Conservation (phyloP, 768 basidiomycete species). For the Naganishia vaughanmartiniae region DNA sequence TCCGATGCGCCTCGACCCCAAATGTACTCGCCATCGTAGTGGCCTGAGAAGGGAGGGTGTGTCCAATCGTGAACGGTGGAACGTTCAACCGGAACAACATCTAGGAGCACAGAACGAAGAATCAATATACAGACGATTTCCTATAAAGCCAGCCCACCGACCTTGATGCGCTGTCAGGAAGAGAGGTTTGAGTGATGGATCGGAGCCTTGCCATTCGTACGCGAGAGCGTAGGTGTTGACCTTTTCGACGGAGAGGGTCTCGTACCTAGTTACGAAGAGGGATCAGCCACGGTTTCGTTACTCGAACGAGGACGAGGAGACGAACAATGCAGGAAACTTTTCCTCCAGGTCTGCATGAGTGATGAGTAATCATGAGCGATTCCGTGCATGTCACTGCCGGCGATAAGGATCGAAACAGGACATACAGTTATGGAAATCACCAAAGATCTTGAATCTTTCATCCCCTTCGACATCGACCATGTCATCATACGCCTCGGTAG, state of each 20-base stretch:
- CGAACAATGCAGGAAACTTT: slow-evolving; percentile 66
- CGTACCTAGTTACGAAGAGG: slow-evolving; percentile 55
- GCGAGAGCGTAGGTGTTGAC: slow-evolving; percentile 73
- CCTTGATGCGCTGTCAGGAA: slow-evolving; percentile 54
- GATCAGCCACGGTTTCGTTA: background rate
- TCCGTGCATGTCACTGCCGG: background rate
- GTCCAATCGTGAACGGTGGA: slow-evolving; percentile 40
- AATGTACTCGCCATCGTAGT: slow-evolving; percentile 42
- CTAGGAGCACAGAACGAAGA: slow-evolving; percentile 23
- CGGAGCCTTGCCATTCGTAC: slow-evolving; percentile 68
- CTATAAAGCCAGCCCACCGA: slow-evolving; percentile 5
- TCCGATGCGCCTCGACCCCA: slow-evolving; percentile 50
- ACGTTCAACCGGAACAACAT: slow-evolving; percentile 47
- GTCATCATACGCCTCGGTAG: slow-evolving; percentile 46
- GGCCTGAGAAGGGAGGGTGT: slow-evolving; percentile 43
- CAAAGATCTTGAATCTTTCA: slow-evolving; percentile 43
- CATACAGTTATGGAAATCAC: slow-evolving; percentile 41
- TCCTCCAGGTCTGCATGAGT: slow-evolving; percentile 54
- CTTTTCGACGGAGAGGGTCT: slow-evolving; percentile 62
- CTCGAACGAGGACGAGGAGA: slow-evolving; percentile 11
- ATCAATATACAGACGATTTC: background rate
- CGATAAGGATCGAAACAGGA: slow-evolving; percentile 15
- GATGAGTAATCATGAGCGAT: background rate
- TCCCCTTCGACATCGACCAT: slow-evolving; percentile 46
- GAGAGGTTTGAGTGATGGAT: slow-evolving; percentile 65